These are phyloP conservation scores for Medicago truncatula DNA, from an alignment of 306 rosid species.

Conservation along the genomic window MtrunA17r5.0-ANR NC_053043.1:4925001-4925500, in stretches of 20 bases:
- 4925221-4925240: background rate
- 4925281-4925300: background rate
- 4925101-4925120: no score
- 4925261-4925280: background rate
- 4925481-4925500: conserved; percentile 48
- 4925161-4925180: background rate
- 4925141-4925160: background rate
- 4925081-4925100: background rate
- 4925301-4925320: background rate
- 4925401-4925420: background rate
- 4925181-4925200: background rate
- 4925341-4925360: background rate
- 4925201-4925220: background rate
- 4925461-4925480: conserved; percentile 62
- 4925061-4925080: conserved; percentile 58
- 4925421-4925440: conserved; percentile 17
- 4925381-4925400: conserved; percentile 23
- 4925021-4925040: conserved; percentile 53
- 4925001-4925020: conserved; percentile 55
- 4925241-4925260: background rate
- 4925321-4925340: background rate
- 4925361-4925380: background rate
- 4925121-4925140: background rate
- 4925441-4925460: conserved; percentile 51
- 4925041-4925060: conserved; percentile 62